Evolutionary conservation across 352 stramenopile species (phyloP).

Genomic region (Phytophthora pisi): DNA sequence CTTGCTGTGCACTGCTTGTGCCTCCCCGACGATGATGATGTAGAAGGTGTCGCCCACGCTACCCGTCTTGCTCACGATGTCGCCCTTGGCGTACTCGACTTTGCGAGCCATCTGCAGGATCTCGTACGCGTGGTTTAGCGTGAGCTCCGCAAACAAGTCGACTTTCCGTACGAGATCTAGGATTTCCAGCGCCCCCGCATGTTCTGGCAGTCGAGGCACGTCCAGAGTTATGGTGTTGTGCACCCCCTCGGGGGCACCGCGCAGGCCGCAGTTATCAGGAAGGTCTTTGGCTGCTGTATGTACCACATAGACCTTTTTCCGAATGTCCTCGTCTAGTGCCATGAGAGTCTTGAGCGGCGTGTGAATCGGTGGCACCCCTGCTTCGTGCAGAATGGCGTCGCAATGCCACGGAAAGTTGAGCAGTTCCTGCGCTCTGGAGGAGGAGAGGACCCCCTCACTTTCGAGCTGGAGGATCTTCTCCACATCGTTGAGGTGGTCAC

Average conservation of each 20-base stretch:
- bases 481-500: constrained; percentile 96
- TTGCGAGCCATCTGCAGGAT: constrained; percentile 83
- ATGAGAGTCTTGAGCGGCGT: constrained; percentile 94
- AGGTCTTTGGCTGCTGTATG: constrained; percentile 92
- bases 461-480: constrained; percentile 83
- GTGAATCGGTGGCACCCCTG: constrained; percentile 95
- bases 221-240: constrained; percentile 89
- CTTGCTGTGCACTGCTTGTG: constrained; percentile 56
- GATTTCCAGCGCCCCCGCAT: constrained; percentile 80
- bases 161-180: constrained; percentile 88
- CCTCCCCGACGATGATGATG: constrained; percentile 85
- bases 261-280: constrained; percentile 73
- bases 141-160: constrained; percentile 80
- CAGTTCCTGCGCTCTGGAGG: constrained; percentile 87
- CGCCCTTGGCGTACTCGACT: constrained; percentile 68
- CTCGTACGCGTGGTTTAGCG: constrained; percentile 86
- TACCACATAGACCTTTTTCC: constrained; percentile 94
- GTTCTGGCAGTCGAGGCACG: constrained; percentile 71
- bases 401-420: constrained; percentile 94
- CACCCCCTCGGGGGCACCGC: constrained; percentile 89
- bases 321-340: constrained; percentile 88
- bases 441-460: constrained; percentile 88
- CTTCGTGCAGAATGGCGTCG: constrained; percentile 95
- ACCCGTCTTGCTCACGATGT: constrained; percentile 56
- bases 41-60: constrained; percentile 71